Evolutionary conservation across 1,284 basidiomycete species (phyloP).

Genomic region (Blastosporella zonata): DNA sequence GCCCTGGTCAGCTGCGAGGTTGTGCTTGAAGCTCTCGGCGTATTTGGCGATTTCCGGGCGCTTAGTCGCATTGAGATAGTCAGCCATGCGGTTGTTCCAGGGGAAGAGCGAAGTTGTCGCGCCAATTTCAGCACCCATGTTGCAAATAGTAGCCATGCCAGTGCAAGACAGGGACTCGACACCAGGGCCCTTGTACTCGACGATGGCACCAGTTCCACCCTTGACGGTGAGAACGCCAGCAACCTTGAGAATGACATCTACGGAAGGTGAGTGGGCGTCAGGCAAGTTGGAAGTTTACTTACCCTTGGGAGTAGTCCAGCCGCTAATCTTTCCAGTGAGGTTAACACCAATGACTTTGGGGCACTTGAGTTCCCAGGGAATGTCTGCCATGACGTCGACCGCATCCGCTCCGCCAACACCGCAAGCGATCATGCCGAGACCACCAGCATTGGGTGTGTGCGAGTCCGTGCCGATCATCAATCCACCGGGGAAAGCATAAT

Average conservation of each 20-base stretch:
- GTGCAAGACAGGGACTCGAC: slow-evolving; percentile 96
- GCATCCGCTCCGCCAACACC: slow-evolving; percentile 99
- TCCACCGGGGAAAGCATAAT: slow-evolving; percentile 98
- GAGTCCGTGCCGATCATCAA: slow-evolving; percentile 99
- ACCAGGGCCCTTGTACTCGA: slow-evolving; percentile 93
- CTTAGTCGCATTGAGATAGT: slow-evolving; percentile 93
- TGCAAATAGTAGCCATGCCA: slow-evolving; percentile 99
- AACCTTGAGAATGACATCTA: slow-evolving; percentile 96
- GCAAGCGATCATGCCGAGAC: slow-evolving; percentile 98
- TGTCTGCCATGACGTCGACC: slow-evolving; percentile 96
- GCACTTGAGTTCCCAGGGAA: slow-evolving; percentile 99
- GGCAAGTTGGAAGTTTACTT: slow-evolving; percentile 16
- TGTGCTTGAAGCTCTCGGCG: slow-evolving; percentile 88
- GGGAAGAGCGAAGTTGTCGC: slow-evolving; percentile 99
- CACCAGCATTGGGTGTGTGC: slow-evolving; percentile 98
- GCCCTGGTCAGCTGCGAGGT: slow-evolving; percentile 86
- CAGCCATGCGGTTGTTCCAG: slow-evolving; percentile 93
- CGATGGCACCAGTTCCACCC: slow-evolving; percentile 96
- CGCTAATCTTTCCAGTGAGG: slow-evolving; percentile 90
- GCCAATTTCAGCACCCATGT: slow-evolving; percentile 99
- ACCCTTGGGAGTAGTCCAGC: slow-evolving; percentile 99
- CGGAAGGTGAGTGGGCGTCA: background rate
- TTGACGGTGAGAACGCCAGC: slow-evolving; percentile 97
- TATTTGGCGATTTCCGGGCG: slow-evolving; percentile 88
- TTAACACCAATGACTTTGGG: slow-evolving; percentile 99